Evolutionary conservation across 1,284 basidiomycete genomes (phyloP), one percentile per base, ranked within the genome.

Genomic region (Golubevia sp.): DNA sequence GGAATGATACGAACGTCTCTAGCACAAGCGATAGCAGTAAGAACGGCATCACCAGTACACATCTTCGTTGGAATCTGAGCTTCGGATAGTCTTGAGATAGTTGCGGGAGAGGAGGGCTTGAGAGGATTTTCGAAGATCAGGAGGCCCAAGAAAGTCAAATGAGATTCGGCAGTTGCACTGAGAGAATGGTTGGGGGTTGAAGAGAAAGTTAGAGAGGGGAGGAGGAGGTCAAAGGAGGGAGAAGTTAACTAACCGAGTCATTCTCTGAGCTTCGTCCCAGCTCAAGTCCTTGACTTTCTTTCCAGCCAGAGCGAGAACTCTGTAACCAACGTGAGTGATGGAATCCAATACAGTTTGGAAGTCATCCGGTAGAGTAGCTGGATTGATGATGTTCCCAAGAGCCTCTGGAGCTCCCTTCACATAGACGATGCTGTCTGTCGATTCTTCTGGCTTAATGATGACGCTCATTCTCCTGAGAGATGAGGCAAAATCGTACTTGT

Each of bases 21-120:
- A 1, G 61, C 73, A n/a, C 71, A 65, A 13, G 69, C 62, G 15
- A 76, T 62, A 0, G 73, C 73, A 6, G 73, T 76, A 8, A 67
- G 59, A 15, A 67, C 63, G 18, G 62, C 60, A 54, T 76, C 73
- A n/a, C 73, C 73, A 1, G 73, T 76, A 56, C 66, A 68, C 65
- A 76, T 71, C 59, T 74, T 74, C 58, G 64, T 66, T 3, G 64
- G 61, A 27, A 76, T 57, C 30, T 56, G 24, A 0, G 71, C 74
- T 11, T 74, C 63, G 20, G 70, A 50, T 3, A 58, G 34, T 25
- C 74, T 61, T 2, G 50, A 61, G 21, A 76, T 64, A 20, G 67
- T 54, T 2, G 60, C 25, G 2, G 58, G 30, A 5, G 62, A 68
- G 3, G 55, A 58, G 5, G 26, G 49, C 55, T 71, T 73, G 55